Base-by-base conservation (phyloP, 2,329 filamentous ascomycete genomes). In the Aspergillus arachidicola region DNA sequence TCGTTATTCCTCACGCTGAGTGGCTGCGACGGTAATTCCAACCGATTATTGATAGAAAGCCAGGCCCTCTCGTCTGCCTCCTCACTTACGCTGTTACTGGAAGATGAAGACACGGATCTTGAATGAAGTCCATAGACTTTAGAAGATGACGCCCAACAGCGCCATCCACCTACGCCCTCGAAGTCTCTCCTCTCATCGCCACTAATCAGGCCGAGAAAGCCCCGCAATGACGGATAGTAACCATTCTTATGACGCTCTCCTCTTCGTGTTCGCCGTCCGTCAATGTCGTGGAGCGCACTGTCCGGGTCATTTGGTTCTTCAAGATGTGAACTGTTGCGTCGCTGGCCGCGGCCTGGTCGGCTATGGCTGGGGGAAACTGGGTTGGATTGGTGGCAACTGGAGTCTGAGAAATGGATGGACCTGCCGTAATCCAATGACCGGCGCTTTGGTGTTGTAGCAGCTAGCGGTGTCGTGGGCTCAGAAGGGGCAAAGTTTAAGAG, bases 121-220 rank as follows among this genome's bases (percentile, higher is more conserved):
- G 70, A 63, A 23, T 67, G 55, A 58, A 69, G 69, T 6, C 69
- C 69, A 5, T 67, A 66, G 19, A 65, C 63, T 58, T 66, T 72
- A 19, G 64, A 67, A 6, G 60, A 65, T 23, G 61, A 65, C 26
- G 60, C 66, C 57, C 63, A 64, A 63, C 61, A 70, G 41, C 76
- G 71, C 79, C 79, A 81, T 26, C 79, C 79, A 11, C 79, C 79
- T 6, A 81, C 72, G 4, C 79, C 79, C 70, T 81, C 79, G 61
- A 80, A 81, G 64, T 81, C 79, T n/a, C 78, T 75, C 54, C 73
- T 69, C 26, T 72, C 71, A 56, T 78, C 73, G 2, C 72, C 73
- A 61, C 73, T 75, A 48, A 76, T 69, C 21, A 75, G 64, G 50
- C 67, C 65, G 14, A 68, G 68, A 43, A 75, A 71, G 23, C 66